phyloP scores from a whole-genome alignment of 2,329 filamentous ascomycete genomes.

The Stylonectria norvegica region DNA sequence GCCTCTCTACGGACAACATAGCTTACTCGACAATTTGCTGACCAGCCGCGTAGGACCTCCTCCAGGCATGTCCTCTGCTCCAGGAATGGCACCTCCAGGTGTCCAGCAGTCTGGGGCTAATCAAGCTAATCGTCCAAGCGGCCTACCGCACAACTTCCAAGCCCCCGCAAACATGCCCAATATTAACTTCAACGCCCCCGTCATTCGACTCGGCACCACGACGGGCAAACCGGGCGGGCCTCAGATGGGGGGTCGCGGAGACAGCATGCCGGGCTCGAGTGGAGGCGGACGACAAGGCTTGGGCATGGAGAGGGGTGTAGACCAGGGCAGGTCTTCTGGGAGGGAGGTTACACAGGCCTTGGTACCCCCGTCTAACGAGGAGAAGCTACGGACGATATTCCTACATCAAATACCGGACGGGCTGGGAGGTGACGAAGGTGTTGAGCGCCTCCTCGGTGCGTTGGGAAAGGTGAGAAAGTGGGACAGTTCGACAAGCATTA shows the following conservation, averaged over 20 bases:
- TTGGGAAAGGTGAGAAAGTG: constrained; percentile 79
- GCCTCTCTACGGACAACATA: constrained; percentile 22
- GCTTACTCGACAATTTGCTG: constrained; percentile 2
- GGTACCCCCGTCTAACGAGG: constrained; percentile 80
- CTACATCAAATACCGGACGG: constrained; percentile 81
- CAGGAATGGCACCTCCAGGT: constrained; percentile 75
- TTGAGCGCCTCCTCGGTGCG: constrained; percentile 74
- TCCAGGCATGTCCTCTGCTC: constrained; percentile 75
- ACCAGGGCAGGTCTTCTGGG: constrained; percentile 63
- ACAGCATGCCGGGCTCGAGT: constrained; percentile 29
- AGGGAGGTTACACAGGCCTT: constrained; percentile 69
- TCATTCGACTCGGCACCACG: constrained; percentile 86
- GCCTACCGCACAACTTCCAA: constrained; percentile 80
- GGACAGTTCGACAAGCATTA: constrained; percentile 65
- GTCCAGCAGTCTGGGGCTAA: constrained; percentile 70
- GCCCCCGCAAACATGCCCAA: constrained; percentile 89
- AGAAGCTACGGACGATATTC: constrained; percentile 88
- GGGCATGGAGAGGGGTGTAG: constrained; percentile 63
- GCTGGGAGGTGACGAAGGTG: constrained; percentile 68
- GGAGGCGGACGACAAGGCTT: constrained; percentile 45
- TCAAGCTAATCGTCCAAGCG: constrained; percentile 75
- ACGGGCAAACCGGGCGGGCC: constrained; percentile 57
- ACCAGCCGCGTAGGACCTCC: constrained; percentile 57
- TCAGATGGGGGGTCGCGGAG: constrained; percentile 41
- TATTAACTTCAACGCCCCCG: constrained; percentile 96